Base-by-base conservation (phyloP, 768 basidiomycete species). In the Russula dissimulans region DNA sequence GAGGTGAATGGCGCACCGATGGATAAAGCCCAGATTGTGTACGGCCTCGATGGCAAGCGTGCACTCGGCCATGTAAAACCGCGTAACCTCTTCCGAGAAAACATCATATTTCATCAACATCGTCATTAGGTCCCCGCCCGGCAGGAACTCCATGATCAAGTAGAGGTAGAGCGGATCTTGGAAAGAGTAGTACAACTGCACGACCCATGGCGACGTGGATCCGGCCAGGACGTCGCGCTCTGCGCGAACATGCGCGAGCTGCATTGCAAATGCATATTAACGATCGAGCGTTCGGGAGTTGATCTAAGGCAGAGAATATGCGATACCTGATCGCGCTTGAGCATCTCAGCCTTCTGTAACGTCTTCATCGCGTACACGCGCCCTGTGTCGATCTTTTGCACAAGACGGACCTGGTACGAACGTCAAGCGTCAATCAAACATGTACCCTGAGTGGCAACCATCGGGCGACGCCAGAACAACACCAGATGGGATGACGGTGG, bases 51-150 rank as follows among this genome's bases (percentile, higher is more conserved):
- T 97, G 6, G 97, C 97, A 18, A 98, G 79, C 48, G 94, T 87
- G 72, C 94, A 97, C 75, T 99, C 88, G 18, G 97, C 97, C 70
- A 99, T 93, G 74, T 99, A 98, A 72, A 98, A 98, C 56, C 95
- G 82, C 60, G 93, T 94, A n/a, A 98, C 95, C 67, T 98, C 97
- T 75, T 98, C 95, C 0, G 91, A 91, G 74, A 98, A 98, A 1
- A 95, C 95, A 70, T 97, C 97, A 73, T 98, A 97, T 74, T 98
- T 97, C 80, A 98, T 97, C 61, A 97, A 79, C 95, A 98, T 98
- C 7, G 95, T 97, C 97, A 99, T 97, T 61, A 98, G 78, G 71
- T 99, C 97, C 38, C 97, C 97, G 47, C 97, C 97, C 57, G 95
- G 95, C 53, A 99, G 79, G 74, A 95, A 99, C 75, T 98, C 97